Conservation (phyloP, 2,329 filamentous ascomycete species). For the Xylariaceae sp. region DNA sequence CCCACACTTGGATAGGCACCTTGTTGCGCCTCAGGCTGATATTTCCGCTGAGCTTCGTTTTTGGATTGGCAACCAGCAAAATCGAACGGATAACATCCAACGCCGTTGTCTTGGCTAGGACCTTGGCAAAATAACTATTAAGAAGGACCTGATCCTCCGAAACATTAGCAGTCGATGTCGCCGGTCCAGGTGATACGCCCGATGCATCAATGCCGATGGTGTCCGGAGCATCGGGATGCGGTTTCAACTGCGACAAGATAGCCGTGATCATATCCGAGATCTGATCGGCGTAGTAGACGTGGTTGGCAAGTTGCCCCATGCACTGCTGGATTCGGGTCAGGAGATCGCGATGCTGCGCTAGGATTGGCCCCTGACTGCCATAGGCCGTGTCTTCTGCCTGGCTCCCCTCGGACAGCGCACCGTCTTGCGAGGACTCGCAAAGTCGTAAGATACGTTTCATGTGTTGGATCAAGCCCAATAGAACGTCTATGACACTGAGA, state of each 20-base stretch:
- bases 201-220: constrained; percentile 45
- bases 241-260: constrained; percentile 73
- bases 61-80: constrained; percentile 71
- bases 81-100: constrained; percentile 78
- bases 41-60: constrained; percentile 52
- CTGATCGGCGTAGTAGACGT: constrained; percentile 96
- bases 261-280: constrained; percentile 89
- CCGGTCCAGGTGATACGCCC: constrained; percentile 30
- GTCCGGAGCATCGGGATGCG: constrained; percentile 41
- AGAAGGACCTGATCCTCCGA: constrained; percentile 40
- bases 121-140: constrained; percentile 50
- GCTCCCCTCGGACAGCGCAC: constrained; percentile 9
- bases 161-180: constrained; percentile 34
- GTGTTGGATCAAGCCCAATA: constrained; percentile 79
- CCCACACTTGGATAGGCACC: constrained; percentile 81
- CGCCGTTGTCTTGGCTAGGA: constrained; percentile 55
- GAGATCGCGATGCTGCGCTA: constrained; percentile 56
- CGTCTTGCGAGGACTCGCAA: constrained; percentile 33
- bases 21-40: constrained; percentile 64
- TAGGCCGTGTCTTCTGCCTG: constrained; percentile 28
- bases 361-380: constrained; percentile 35
- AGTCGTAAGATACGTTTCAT: constrained; percentile 72
- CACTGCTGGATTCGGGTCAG: constrained; percentile 69
- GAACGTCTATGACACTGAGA: constrained; percentile 90
- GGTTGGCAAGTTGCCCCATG: constrained; percentile 85